These are phyloP conservation scores for rapeseed (Brassica napus) DNA, from an alignment of 345 rosid species.

Conservation along the genomic window Da-Ae NC_063439.1:318001-318500, in stretches of 20 bases:
- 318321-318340: constrained; percentile 20
- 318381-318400: constrained; percentile 48
- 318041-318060: too few relatives aligned
- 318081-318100: too few relatives aligned
- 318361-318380: constrained; percentile 41
- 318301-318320: constrained; percentile 41
- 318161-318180: neutral
- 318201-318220: neutral
- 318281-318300: constrained; percentile 45
- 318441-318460: constrained; percentile 58
- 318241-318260: neutral
- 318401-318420: constrained; percentile 44
- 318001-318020: too few relatives aligned
- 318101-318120: too few relatives aligned
- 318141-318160: neutral
- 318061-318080: too few relatives aligned
- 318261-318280: constrained; percentile 35
- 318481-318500: constrained; percentile 56
- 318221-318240: neutral
- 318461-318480: constrained; percentile 54
- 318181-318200: neutral
- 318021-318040: too few relatives aligned
- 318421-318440: constrained; percentile 46
- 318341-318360: constrained; percentile 22
- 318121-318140: neutral